Evolutionary conservation across 441 rosid genomes (phyloP), one percentile per base, ranked within the genome.

Genomic region (Viola pubescens): DNA sequence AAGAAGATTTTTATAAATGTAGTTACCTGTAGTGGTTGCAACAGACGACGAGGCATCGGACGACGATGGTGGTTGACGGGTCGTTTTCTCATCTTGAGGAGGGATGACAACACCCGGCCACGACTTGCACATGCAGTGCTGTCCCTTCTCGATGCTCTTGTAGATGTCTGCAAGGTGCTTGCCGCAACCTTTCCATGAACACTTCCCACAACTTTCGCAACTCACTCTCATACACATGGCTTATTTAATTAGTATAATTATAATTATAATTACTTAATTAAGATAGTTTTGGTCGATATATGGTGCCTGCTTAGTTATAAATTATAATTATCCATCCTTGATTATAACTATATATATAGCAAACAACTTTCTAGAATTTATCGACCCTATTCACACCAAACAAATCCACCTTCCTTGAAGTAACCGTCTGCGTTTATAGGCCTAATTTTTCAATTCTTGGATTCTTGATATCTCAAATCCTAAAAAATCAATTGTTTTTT

Each of bases 111-210:
- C 67, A 13, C 86, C 79, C 5, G 84, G 84, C 89, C 85, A 80
- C 5, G 85, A 55, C 47, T 61, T 66, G 82, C 88, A 77, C 68
- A 62, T 59, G 80, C 89, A 81, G 59, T 66, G 88, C 54, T 71
- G 77, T 11, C 84, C 86, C 13, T 59, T 19, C 26, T 81, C 83
- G 4, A 83, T 79, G 65, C 72, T 66, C 3, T 63, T 58, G 51
- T 75, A 74, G 7, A 81, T 47, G 14, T 68, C 4, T 53, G 52
- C 14, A 1, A 83, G 71, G 61, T 83, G 88, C 8, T 60, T 56
- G 3, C 86, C 81, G 12, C 89, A 83, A 0, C 89, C 89, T 1
- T 69, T 73, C 86, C 82, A 83, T 0, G 81, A 44, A 43, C 64
- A 62, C 40, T 75, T 75, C 26, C 73, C 73, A 26, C 86, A 81